Conservation (phyloP, 2,329 filamentous ascomycete species). For the Colletotrichum phormii region DNA sequence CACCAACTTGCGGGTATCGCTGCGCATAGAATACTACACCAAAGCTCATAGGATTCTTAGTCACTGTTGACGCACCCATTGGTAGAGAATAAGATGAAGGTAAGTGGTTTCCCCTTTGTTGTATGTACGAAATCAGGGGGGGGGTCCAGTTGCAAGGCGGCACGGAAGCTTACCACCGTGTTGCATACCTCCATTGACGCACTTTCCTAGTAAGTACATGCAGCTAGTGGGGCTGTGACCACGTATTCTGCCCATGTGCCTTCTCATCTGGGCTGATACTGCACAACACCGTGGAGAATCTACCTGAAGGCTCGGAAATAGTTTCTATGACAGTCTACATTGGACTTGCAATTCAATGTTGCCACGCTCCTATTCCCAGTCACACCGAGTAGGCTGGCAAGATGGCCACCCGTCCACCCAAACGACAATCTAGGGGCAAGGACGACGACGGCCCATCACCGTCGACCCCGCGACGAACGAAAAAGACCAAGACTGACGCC, state of each 20-base stretch:
- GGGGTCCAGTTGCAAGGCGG: no score
- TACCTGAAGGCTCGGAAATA: background rate
- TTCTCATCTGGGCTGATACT: background rate
- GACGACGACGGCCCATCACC: background rate
- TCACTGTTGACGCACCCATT: no score
- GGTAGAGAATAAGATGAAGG: no score
- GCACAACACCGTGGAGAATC: background rate
- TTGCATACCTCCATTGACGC: background rate
- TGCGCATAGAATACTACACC: no score
- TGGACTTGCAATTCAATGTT: background rate
- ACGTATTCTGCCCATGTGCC: background rate
- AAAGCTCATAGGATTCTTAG: rapidly evolving
- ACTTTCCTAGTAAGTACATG: background rate
- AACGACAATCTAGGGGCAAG: background rate
- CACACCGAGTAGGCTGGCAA: background rate
- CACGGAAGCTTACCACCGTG: background rate
- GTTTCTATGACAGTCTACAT: background rate
- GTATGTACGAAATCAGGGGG: no score
- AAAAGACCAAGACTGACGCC: no score
- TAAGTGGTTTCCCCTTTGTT: no score
- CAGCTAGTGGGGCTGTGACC: background rate
- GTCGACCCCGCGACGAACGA: no score
- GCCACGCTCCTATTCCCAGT: background rate
- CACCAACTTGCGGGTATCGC: no score
- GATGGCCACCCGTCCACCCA: background rate